Base-by-base conservation (phyloP, 129 eudicot species). In the Glebionis coronaria region DNA sequence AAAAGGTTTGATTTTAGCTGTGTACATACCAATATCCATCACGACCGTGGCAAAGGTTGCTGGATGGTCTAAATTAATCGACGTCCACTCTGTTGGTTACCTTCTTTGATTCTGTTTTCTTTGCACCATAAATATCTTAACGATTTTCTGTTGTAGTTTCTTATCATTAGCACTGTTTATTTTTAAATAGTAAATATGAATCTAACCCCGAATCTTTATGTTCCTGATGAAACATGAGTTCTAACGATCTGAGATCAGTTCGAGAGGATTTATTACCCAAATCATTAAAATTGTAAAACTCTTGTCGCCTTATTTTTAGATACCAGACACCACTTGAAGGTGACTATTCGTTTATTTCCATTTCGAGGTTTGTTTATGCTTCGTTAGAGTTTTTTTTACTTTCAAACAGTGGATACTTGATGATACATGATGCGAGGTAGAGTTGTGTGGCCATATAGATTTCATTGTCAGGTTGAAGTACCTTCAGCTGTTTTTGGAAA, bases 381-480 rank as follows among this genome's bases (percentile, higher is more conserved):
- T 83, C 82, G 14, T 73, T 76, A 0, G 75, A 56, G 28, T 50
- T 74, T 65, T 86, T 83, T 63, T 75, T 21, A 81, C 82, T 35
- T 73, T 78, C 15, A 86, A 42, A 2, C 86, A 68, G 11, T 83
- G 80, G 5, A 87, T 40, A 28, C 53, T 11, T 45, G 81, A 73
- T 64, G 72, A 88, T 76, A 45, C 73, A 76, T 40, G 81, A 72
- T 11, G 86, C 71, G 68, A 82, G 88, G 72, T 88, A 88, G 21
- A 55, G 46, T 25, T 84, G 88, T 23, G 91, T 90, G 4, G 89
- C 79, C 21, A 69, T 83, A 68, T 69, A 88, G 40, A 85, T 73
- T 56, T 88, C 79, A 70, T 88, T 88, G 19, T 78, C 81, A 38
- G n/a, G n/a, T n/a, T n/a, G n/a, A n/a, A n/a, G n/a, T n/a, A n/a